Base-by-base conservation (phyloP, 495 filamentous ascomycete species). In the Aspergillus bridgeri region DNA sequence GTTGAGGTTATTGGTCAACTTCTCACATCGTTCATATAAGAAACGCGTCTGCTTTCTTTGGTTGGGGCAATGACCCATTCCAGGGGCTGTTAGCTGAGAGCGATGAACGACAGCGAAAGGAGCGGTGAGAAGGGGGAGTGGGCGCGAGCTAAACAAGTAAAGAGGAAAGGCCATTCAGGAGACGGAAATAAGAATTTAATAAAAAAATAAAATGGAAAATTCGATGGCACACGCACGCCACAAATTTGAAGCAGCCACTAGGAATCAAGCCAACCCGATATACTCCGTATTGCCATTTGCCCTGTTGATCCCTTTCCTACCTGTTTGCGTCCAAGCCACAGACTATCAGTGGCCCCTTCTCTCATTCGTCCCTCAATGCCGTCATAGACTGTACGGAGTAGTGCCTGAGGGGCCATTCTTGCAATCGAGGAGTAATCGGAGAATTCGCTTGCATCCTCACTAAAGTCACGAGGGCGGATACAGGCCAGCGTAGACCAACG, bases 41-140 rank as follows among this genome's bases (percentile, higher is more conserved):
- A 52, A 38, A 48, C 45, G 53, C 21, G 21, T 29, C 48, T 61
- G 56, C 60, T 58, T 59, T 61, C 21, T 62, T 61, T 33, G 21
- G 59, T 63, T 42, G 20, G 58, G 60, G 46, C 42, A 11, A 43
- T 45, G 48, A 49, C 48, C 56, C 54, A 63, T 60, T 19, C 43
- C 33, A 33, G 42, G 56, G 43, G 42, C 33, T 46, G 44, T 44
- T 59, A 59, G 57, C 60, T 45, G 44, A 42, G 44, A 53, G 19
- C 48, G 42, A 43, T 19, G 51, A 58, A 53, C 23, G 49, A 50
- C n/a, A 43, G 27, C 23, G 7, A 55, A 65, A 64, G 59, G 44
- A 63, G 63, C 63, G 63, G 63, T 64, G 63, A 61, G 54, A 59
- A 47, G 51, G 49, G 33, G 19, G 18, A n/a, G 20, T 42, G 53